Conservation (phyloP, 2,329 filamentous ascomycete genomes). For the Paramyrothecium sp. region DNA sequence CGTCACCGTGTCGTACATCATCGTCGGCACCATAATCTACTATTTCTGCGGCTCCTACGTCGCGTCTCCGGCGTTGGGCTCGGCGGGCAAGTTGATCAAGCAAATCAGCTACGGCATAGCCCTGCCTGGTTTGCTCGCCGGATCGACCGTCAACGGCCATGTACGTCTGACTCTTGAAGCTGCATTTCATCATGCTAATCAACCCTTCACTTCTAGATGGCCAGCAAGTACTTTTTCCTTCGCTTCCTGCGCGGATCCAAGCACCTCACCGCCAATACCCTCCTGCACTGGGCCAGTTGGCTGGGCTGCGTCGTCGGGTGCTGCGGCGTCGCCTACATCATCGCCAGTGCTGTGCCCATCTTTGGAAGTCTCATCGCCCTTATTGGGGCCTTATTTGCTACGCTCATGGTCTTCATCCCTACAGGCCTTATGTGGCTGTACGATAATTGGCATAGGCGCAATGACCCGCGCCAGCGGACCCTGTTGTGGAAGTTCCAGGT, state of each 20-base stretch:
- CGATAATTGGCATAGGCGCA: constrained; percentile 30
- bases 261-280: constrained; percentile 21
- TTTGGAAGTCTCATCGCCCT: constrained; percentile 23
- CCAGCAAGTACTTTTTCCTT: constrained; percentile 23
- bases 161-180: too few species aligned
- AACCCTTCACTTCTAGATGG: not conserved
- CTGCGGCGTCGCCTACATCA: constrained; percentile 18
- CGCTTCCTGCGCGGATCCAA: constrained; percentile 22
- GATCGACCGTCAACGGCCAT: too few species aligned
- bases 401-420: constrained; percentile 21
- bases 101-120: constrained; percentile 42
- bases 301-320: constrained; percentile 19
- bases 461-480: too few species aligned
- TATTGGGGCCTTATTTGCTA: constrained; percentile 22
- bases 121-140: constrained; percentile 20
- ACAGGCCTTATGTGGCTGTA: constrained; percentile 41
- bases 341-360: constrained; percentile 8
- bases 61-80: constrained; percentile 44
- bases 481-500: too few species aligned
- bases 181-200: too few species aligned
- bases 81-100: constrained; percentile 39
- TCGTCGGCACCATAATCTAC: constrained; percentile 39
- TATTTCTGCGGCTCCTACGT: constrained; percentile 44
- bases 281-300: constrained; percentile 24
- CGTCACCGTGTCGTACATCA: constrained; percentile 28